phyloP scores from a whole-genome alignment of 2,329 filamentous ascomycete species.

The Waltergamsia citrina region DNA sequence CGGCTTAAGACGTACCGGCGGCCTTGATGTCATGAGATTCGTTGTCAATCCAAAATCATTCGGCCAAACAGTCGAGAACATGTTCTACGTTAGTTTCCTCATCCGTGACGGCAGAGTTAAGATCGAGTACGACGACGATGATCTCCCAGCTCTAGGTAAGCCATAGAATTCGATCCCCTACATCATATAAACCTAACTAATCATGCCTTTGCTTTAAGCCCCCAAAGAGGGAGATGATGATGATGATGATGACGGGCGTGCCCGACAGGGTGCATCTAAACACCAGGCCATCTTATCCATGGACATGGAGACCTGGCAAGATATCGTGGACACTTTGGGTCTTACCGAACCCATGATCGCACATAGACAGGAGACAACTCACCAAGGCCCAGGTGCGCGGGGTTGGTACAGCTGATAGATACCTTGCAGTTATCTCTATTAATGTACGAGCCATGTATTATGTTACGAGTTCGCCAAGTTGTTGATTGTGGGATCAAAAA shows the following conservation, averaged over 20 bases:
- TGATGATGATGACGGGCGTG: slow-evolving; percentile 34
- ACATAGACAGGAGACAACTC: slow-evolving; percentile 52
- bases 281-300: slow-evolving; percentile 85
- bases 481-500: too few species aligned
- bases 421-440: background rate
- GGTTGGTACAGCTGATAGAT: slow-evolving; percentile 58
- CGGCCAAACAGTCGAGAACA: slow-evolving; percentile 89
- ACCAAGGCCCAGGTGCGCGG: slow-evolving; percentile 38
- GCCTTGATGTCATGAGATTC: slow-evolving; percentile 75
- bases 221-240: slow-evolving; percentile 20
- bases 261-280: slow-evolving; percentile 47
- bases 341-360: slow-evolving; percentile 76
- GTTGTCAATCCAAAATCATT: slow-evolving; percentile 86
- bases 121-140: slow-evolving; percentile 63
- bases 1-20: slow-evolving; percentile 57
- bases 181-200: background rate
- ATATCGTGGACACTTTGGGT: slow-evolving; percentile 65
- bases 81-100: slow-evolving; percentile 94
- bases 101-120: slow-evolving; percentile 76
- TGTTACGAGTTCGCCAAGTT: too few species aligned
- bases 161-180: slow-evolving; percentile 9
- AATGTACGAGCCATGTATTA: too few species aligned
- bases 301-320: slow-evolving; percentile 75
- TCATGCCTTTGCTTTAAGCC: background rate
- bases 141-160: slow-evolving; percentile 73